Base-by-base conservation (phyloP, 495 filamentous ascomycete species). In the Recurvomyces mirabilis region DNA sequence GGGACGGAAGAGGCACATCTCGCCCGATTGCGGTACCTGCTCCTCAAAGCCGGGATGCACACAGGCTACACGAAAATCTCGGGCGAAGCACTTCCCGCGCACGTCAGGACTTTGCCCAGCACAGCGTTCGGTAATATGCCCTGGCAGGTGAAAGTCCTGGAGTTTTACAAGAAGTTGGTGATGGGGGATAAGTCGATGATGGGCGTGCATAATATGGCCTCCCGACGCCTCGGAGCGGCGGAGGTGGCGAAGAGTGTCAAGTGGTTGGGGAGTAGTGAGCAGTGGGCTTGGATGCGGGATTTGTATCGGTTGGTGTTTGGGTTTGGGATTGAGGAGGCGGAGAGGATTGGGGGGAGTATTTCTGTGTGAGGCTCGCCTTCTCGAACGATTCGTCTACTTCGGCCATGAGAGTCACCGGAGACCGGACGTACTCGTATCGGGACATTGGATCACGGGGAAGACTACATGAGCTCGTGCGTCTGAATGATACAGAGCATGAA, bases 271-370 rank as follows among this genome's bases (percentile, higher is more conserved):
- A 72, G 77, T 45, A 67, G 63, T 23, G 77, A 76, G 34, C 69
- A 78, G 50, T 83, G 87, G 58, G 65, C 65, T 15, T 93, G 84
- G 73, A 63, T 93, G 48, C 70, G 72, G 18, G 87, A 93, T 59
- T 63, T 94, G 9, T 93, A 79, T 64, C 71, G 76, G 35, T 66
- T 87, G n/a, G 85, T 93, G 2, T 87, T 89, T 63, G 85, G 87
- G 0, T 84, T 85, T 57, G 75, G 80, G 43, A 55, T 81, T 20
- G 84, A 93, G 47, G 87, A 91, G 49, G 78, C 75, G 0, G 75
- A 40, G 17, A 29, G 49, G 17, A 56, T 43, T 24, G 51, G 50
- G 19, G 50, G 46, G 1, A 29, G 25, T 5, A 19, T 54, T 5
- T 15, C 10, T 28, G 38, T 49, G n/a, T 47, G 38, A 41, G 6